A percentile compares a stretch with the other conserved stretches of the same genome.
phyloP scores from a whole-genome alignment of 257 asterid genomes.

The Nicotiana knightiana region DNA sequence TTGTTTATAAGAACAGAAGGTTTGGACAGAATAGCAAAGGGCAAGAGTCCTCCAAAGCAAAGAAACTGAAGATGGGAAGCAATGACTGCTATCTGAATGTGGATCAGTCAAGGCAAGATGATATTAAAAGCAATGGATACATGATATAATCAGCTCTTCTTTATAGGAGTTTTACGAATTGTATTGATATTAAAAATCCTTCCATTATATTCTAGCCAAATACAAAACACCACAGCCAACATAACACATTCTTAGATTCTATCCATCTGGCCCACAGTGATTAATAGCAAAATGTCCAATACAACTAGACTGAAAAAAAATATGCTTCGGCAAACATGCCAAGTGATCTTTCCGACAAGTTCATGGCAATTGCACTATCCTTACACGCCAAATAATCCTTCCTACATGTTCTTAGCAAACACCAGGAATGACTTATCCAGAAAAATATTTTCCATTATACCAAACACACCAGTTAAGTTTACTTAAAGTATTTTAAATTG shows the following conservation, averaged over 20 bases:
- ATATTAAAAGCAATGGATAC: neutral
- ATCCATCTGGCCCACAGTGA: neutral
- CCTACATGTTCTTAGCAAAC: neutral
- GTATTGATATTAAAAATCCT: neutral
- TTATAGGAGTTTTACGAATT: neutral
- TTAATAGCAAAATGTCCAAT: neutral
- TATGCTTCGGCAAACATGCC: neutral
- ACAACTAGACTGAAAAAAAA: neutral
- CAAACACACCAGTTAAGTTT: neutral
- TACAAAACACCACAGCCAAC: neutral
- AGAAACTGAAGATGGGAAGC: neutral
- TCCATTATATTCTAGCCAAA: neutral
- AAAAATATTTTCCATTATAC: neutral
- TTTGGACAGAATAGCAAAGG: neutral
- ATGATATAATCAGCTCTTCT: neutral
- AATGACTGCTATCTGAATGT: neutral
- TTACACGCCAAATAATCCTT: neutral
- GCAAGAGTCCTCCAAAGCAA: neutral
- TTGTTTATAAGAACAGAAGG: neutral
- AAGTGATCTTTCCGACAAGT: neutral
- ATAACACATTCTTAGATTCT: neutral
- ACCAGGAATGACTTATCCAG: neutral
- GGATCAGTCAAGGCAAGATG: neutral
- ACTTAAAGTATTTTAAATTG: neutral
- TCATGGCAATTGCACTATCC: neutral